Conservation (phyloP, 1,284 basidiomycete genomes). For the Microbotryum scabiosae region DNA sequence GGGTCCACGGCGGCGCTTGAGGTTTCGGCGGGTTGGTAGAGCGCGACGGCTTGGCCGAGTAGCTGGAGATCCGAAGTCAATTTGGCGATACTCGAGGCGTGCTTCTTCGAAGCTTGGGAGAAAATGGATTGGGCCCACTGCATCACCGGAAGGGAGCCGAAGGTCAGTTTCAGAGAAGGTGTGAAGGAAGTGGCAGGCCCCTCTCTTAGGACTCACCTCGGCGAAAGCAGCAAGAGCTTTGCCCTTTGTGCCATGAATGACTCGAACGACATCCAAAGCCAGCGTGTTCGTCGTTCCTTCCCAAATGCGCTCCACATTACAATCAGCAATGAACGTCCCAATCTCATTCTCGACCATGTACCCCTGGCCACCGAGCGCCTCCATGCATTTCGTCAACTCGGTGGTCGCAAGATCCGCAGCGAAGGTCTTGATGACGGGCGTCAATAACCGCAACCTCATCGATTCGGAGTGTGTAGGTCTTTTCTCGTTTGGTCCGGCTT, state of each 20-base stretch:
- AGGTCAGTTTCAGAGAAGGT: not conserved
- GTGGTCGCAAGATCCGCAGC: conserved; percentile 55
- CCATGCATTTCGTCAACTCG: conserved; percentile 66
- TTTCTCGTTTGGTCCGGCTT: conserved; percentile 44
- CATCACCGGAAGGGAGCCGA: not conserved
- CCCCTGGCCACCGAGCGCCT: conserved; percentile 63
- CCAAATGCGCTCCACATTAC: conserved; percentile 70
- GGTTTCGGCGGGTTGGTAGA: conserved; percentile 40
- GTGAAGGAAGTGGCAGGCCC: not conserved
- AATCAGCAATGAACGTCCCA: conserved; percentile 56
- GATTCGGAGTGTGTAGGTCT: conserved; percentile 47
- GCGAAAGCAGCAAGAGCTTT: conserved; percentile 42
- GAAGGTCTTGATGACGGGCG: conserved; percentile 63
- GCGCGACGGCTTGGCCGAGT: conserved; percentile 3
- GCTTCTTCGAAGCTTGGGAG: conserved; percentile 41
- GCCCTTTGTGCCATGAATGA: conserved; percentile 42
- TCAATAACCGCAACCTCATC: conserved; percentile 55
- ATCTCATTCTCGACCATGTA: conserved; percentile 54
- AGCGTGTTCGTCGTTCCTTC: conserved; percentile 56
- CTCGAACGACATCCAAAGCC: conserved; percentile 57
- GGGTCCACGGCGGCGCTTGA: conserved; percentile 43
- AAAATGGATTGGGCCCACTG: conserved; percentile 53
- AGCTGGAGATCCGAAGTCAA: not conserved
- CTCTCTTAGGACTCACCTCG: conserved; percentile 35
- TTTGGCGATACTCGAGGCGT: not conserved